Percentiles rank a stretch among this genome's conserved stretches.
These are phyloP conservation scores for Dalbergia cochinchinensis DNA, from an alignment of 306 rosid genomes.

Conservation along the genomic window DNA sequence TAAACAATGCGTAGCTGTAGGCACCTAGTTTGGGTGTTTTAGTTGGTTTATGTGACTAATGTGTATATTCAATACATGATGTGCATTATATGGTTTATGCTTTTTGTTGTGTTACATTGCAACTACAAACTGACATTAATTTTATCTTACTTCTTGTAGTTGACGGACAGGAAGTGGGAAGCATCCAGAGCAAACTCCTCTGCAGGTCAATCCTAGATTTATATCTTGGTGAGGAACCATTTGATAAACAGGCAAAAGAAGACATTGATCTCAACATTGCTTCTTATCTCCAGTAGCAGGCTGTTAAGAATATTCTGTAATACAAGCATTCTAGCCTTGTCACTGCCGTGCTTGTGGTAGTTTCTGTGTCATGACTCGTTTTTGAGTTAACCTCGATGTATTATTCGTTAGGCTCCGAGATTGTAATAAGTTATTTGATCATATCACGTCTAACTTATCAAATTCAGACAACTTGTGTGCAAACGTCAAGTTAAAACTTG, in stretches of 20 bases:
- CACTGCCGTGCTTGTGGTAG: slow-evolving; percentile 14
- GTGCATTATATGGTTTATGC: not conserved
- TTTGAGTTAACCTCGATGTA: slow-evolving; percentile 20
- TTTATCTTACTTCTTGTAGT: slow-evolving; percentile 58
- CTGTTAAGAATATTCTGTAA: slow-evolving; percentile 12
- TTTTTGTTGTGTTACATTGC: not conserved
- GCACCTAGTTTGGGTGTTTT: slow-evolving; percentile 20
- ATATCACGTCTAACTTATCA: slow-evolving; percentile 3
- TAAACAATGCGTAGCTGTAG: slow-evolving; percentile 10
- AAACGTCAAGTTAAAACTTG: not conserved
- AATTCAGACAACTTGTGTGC: not conserved
- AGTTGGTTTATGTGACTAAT: not conserved
- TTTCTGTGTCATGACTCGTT: slow-evolving; percentile 15
- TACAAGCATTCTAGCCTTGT: slow-evolving; percentile 25
- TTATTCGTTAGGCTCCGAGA: slow-evolving; percentile 15
- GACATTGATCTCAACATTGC: slow-evolving; percentile 71
- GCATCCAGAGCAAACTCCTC: slow-evolving; percentile 81
- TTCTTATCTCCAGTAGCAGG: slow-evolving; percentile 58
- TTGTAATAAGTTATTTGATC: not conserved
- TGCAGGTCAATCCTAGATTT: slow-evolving; percentile 83
- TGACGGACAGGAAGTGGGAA: slow-evolving; percentile 94
- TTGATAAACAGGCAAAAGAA: slow-evolving; percentile 88
- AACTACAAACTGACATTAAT: slow-evolving; percentile 27
- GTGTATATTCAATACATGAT: not conserved
- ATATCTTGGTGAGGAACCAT: slow-evolving; percentile 87